Evolutionary conservation across 2,329 filamentous ascomycete species (phyloP).

Genomic region (Fusarium newnesense): DNA sequence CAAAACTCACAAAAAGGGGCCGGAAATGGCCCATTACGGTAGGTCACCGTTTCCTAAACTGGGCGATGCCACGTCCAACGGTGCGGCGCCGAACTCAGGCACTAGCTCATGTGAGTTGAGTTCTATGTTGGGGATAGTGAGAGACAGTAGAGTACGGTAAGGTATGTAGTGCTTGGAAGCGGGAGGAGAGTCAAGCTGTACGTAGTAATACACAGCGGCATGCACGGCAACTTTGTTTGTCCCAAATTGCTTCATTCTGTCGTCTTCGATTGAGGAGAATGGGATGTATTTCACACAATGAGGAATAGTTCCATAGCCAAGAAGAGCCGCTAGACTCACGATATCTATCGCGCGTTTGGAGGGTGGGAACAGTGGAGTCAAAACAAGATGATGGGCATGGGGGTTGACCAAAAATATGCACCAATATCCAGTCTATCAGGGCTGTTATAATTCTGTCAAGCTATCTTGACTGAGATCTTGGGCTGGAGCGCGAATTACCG

Average conservation of each 20-base stretch:
- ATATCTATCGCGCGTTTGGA: constrained; percentile 33
- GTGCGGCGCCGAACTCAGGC: constrained; percentile 18
- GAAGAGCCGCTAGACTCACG: constrained; percentile 22
- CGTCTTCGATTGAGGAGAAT: constrained; percentile 4
- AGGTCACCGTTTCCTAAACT: constrained; percentile 33
- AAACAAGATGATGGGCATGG: constrained; percentile 34
- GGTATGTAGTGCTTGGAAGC: not conserved
- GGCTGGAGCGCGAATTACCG: constrained; percentile 17
- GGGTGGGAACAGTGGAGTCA: constrained; percentile 34
- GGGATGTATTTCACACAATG: not conserved
- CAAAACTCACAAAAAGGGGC: constrained; percentile 33
- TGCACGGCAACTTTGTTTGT: not conserved
- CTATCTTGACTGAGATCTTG: constrained; percentile 9
- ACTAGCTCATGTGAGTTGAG: constrained; percentile 14
- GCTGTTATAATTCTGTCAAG: not conserved
- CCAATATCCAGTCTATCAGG: not conserved
- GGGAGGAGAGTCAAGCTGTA: not conserved
- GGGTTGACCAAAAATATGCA: constrained; percentile 13
- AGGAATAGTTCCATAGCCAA: constrained; percentile 29
- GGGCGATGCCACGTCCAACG: constrained; percentile 34
- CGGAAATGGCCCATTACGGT: constrained; percentile 37
- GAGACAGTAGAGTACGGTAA: not conserved
- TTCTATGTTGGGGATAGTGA: constrained; percentile 5
- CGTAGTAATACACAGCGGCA: constrained; percentile 4
- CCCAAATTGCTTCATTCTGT: constrained; percentile 1